Conservation (phyloP, 495 filamentous ascomycete genomes). For the Penicillium cinerascens region DNA sequence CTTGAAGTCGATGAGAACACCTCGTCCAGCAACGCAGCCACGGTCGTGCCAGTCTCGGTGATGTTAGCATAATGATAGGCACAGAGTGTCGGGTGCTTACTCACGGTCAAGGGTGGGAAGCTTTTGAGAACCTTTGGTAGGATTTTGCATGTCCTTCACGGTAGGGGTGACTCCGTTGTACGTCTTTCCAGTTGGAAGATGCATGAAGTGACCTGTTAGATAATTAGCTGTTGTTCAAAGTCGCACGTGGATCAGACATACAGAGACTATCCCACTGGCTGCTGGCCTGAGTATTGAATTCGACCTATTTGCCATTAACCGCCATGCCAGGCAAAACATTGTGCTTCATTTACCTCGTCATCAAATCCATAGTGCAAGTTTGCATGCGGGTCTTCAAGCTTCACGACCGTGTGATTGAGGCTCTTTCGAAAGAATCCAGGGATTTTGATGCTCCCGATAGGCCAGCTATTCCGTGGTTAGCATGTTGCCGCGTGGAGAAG, state of each 20-base stretch:
- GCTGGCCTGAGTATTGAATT: conserved; percentile 48
- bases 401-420: conserved; percentile 47
- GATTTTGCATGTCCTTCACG: conserved; percentile 4
- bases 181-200: conserved; percentile 41
- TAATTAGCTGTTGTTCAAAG: neutral
- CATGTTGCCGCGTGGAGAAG: neutral
- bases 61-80: neutral
- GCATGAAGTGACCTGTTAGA: conserved; percentile 27
- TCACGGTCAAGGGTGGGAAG: conserved; percentile 25
- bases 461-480: conserved; percentile 24
- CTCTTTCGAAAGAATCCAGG: conserved; percentile 50
- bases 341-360: conserved; percentile 41
- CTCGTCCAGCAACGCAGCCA: conserved; percentile 42
- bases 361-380: conserved; percentile 33
- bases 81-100: neutral
- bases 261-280: conserved; percentile 40
- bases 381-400: conserved; percentile 34
- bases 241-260: conserved; percentile 15
- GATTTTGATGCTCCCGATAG: conserved; percentile 43
- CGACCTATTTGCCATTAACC: conserved; percentile 26
- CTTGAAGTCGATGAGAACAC: conserved; percentile 45
- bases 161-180: conserved; percentile 50
- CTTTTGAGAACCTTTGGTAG: neutral
- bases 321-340: too few species aligned
- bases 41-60: conserved; percentile 30